Evolutionary conservation across 345 rosid genomes (phyloP), one percentile per base, ranked within the genome.

Genomic region (Eucalyptus cloeziana): DNA sequence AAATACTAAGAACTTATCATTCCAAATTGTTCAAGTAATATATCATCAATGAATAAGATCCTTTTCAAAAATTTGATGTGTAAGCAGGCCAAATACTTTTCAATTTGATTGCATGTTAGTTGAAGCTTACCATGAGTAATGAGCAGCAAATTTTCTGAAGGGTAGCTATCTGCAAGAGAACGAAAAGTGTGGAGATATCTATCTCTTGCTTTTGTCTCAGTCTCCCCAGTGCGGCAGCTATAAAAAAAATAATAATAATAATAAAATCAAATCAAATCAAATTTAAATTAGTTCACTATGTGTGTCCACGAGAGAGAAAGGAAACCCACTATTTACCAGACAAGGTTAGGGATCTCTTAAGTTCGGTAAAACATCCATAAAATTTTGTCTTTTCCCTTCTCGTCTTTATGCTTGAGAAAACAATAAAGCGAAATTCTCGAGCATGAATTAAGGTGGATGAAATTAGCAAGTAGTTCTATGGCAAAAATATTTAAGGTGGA

Each of bases 141-240:
- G 40, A 98, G 91, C 88, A 97, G 94, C 95, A 98, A 90, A 89
- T 97, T 97, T 86, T 98, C 97, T 52, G 91, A 86, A 71, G 99
- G 98, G 94, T 95, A 95, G 92, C 92, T 95, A 93, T 96, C 95
- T 0, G 98, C 96, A 17, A 96, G 97, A 7, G 94, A 92, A 88
- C 92, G 93, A 10, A 98, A 90, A 19, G 93, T 91, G 27, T 93
- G 90, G 54, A 90, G 92, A 90, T 94, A 98, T 85, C 98, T 94
- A 17, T 86, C 90, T 90, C 95, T 92, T 16, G 97, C 91, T 31
- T 87, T 93, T 50, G 7, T 64, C 49, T 89, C 90, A 1, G 94
- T 79, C 88, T 71, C 92, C 97, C 99, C 98, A 98, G 86, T 79
- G 86, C 3, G 99, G 99, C 91, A 96, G 44, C 99, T 97, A 86